Conservation (phyloP, 805 yeast genomes). For the Candida suzukii region DNA sequence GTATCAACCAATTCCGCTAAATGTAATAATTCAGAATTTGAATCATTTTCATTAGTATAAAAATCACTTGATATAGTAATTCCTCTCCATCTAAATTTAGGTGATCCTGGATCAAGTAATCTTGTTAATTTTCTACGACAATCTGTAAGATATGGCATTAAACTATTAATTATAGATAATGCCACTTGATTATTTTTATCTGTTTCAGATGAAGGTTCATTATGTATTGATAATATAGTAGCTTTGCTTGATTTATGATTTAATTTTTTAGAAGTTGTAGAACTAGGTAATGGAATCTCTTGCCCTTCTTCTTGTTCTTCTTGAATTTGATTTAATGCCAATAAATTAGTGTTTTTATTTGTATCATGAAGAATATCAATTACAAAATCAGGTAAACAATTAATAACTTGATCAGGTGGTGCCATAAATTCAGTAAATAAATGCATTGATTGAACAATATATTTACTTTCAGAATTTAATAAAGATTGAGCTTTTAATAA, state of each 20-base stretch:
- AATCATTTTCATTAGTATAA: conserved; percentile 20
- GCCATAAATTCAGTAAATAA: conserved; percentile 50
- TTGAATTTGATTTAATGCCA: too few relatives aligned
- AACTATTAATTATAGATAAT: conserved; percentile 16
- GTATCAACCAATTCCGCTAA: conserved; percentile 58
- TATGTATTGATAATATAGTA: neutral
- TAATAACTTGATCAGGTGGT: conserved; percentile 47
- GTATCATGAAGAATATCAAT: conserved; percentile 6
- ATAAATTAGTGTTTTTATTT: too few relatives aligned
- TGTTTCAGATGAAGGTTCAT: neutral
- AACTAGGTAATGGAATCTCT: neutral
- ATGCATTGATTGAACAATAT: conserved; percentile 31
- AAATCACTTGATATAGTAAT: conserved; percentile 34
- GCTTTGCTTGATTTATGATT: neutral
- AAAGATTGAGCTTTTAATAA: conserved; percentile 29
- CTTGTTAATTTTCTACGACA: conserved; percentile 41
- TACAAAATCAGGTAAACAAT: conserved; percentile 33
- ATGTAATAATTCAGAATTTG: conserved; percentile 23
- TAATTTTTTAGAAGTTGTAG: too few relatives aligned
- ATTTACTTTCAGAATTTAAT: conserved; percentile 21
- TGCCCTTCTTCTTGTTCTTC: neutral
- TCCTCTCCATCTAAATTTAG: conserved; percentile 38
- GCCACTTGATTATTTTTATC: neutral
- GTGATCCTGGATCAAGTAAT: conserved; percentile 29
- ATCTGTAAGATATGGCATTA: conserved; percentile 44